Evolutionary conservation across 371 early-diverging fungal species (phyloP).

Genomic region (Apophysomyces ossiformis): DNA sequence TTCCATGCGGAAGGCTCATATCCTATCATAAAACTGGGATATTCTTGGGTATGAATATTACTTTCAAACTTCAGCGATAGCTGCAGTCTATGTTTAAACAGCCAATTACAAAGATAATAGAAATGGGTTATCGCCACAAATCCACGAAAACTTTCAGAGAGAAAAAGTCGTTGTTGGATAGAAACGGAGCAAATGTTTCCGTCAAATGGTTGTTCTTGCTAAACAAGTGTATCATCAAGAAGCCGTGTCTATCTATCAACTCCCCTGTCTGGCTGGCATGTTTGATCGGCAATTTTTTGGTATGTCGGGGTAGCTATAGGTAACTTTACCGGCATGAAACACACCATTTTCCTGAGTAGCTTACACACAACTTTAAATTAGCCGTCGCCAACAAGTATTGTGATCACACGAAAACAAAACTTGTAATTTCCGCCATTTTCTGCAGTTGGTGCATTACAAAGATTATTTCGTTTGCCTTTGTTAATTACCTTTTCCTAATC

Average conservation of each 20-base stretch:
- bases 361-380: constrained; percentile 7
- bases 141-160: background rate
- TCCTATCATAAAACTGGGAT: too few species aligned
- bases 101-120: too few species aligned
- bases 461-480: background rate
- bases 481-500: background rate
- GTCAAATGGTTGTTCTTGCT: background rate
- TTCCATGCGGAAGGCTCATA: too few species aligned
- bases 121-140: too few species aligned
- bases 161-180: too few species aligned
- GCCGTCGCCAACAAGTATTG: constrained; percentile 1
- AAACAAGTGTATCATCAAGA: too few species aligned
- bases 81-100: background rate
- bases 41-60: too few species aligned
- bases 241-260: background rate
- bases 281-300: background rate
- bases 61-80: background rate
- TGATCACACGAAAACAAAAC: constrained; percentile 4
- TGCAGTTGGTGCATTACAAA: background rate
- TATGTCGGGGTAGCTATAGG: background rate
- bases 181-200: background rate
- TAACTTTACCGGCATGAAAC: constrained; percentile 6
- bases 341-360: background rate
- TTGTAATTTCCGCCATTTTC: background rate
- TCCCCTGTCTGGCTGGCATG: background rate